A percentile compares a stretch with the other conserved stretches of the same genome.
Conservation (phyloP, 352 stramenopile genomes). For the Pythium rhizo-oryzae region DNA sequence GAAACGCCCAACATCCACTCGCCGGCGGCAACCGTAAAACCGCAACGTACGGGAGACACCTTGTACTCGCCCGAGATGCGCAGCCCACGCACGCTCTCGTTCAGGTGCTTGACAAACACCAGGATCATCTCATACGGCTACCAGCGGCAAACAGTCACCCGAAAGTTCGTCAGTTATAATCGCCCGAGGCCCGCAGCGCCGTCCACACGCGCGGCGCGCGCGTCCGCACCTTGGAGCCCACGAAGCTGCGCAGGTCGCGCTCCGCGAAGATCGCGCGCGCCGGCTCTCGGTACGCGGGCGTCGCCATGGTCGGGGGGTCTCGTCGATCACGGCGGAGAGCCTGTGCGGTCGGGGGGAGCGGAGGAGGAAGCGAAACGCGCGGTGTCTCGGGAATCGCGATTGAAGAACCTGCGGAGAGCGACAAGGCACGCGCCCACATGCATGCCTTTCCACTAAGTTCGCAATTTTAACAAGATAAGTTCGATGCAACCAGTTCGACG, state of each 20-base stretch:
- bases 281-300: constrained; percentile 48
- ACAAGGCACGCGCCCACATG: neutral
- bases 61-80: constrained; percentile 61
- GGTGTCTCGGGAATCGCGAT: neutral
- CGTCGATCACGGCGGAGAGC: too few species aligned
- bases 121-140: constrained; percentile 84
- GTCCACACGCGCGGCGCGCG: neutral
- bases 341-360: too few species aligned
- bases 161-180: too few species aligned
- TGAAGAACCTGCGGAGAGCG: constrained; percentile 5
- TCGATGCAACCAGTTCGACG: constrained; percentile 20
- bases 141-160: neutral
- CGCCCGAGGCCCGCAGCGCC: too few species aligned
- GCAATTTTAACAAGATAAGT: constrained; percentile 9
- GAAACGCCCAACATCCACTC: neutral
- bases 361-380: neutral
- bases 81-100: constrained; percentile 74
- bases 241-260: constrained; percentile 67
- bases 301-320: constrained; percentile 15
- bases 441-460: neutral
- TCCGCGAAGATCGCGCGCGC: constrained; percentile 81
- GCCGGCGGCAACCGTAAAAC: too few species aligned
- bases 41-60: constrained; percentile 60
- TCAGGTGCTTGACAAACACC: constrained; percentile 81
- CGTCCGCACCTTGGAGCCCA: constrained; percentile 57